Percentiles rank a stretch among this genome's conserved stretches.
These are phyloP conservation scores for Penicillium atrosanguineum DNA, from an alignment of 495 filamentous ascomycete genomes.

Conservation along the genomic window DNA sequence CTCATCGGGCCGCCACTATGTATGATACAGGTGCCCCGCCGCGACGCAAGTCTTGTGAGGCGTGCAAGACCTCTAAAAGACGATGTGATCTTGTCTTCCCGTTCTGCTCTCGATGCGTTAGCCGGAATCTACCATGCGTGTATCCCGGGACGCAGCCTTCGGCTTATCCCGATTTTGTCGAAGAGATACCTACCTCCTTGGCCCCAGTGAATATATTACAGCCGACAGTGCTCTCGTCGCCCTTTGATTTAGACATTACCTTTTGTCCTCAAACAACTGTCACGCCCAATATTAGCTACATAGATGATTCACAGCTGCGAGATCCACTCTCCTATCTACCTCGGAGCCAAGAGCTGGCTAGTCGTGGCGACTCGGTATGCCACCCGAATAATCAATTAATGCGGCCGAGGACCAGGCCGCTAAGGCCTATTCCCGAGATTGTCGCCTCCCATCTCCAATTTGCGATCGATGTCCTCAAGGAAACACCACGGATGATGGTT, in stretches of 20 bases:
- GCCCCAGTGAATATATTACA: neutral
- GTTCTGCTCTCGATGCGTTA: constrained; percentile 46
- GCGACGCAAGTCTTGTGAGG: constrained; percentile 50
- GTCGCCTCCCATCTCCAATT: constrained; percentile 40
- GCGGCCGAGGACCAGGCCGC: constrained; percentile 5
- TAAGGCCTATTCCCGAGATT: constrained; percentile 16
- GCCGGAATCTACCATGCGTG: constrained; percentile 38
- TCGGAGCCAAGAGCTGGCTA: neutral
- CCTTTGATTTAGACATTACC: neutral
- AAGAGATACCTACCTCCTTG: neutral
- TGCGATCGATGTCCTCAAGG: constrained; percentile 39
- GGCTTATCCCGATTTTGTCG: neutral
- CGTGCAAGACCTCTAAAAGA: constrained; percentile 53
- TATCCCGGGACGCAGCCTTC: constrained; percentile 35
- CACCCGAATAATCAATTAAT: constrained; percentile 2
- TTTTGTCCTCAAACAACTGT: neutral
- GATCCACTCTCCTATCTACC: neutral
- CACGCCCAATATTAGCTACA: neutral
- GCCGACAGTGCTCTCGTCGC: neutral
- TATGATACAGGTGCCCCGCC: constrained; percentile 29
- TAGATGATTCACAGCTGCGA: neutral
- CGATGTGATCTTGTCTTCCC: constrained; percentile 50
- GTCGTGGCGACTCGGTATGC: neutral
- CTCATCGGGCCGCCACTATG: neutral
- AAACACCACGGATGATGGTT: constrained; percentile 46